A percentile compares a stretch with the other conserved stretches of the same genome.
Conservation (phyloP, 257 asterid species). For the Coffea eugenioides region DNA sequence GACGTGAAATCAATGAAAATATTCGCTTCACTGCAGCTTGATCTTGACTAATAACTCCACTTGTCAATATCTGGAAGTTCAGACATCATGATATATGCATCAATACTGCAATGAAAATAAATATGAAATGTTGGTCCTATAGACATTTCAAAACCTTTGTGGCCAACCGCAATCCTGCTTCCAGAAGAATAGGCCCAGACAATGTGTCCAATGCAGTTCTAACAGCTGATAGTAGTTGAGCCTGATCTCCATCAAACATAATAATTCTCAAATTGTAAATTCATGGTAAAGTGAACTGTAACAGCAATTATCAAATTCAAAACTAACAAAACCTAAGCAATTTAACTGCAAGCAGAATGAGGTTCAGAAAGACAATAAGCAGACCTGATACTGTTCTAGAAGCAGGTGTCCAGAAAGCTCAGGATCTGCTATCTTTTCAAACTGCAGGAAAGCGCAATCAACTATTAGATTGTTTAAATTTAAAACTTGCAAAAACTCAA, state of each 20-base stretch:
- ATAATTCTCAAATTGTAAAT: not conserved
- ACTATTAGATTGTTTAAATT: not conserved
- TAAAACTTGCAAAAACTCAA: not conserved
- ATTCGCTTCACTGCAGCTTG: conserved; percentile 91
- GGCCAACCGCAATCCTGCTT: conserved; percentile 93
- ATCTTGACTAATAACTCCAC: conserved; percentile 93
- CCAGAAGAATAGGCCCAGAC: conserved; percentile 84
- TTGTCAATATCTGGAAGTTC: conserved; percentile 78
- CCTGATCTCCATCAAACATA: conserved; percentile 40
- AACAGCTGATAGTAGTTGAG: conserved; percentile 93
- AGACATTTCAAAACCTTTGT: conserved; percentile 59
- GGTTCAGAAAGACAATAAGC: conserved; percentile 16
- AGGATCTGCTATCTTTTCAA: conserved; percentile 80
- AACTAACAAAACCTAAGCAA: conserved; percentile 10
- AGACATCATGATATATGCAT: conserved; percentile 29
- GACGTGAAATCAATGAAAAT: conserved; percentile 95
- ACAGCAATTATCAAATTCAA: conserved; percentile 10
- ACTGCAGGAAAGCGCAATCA: conserved; percentile 37
- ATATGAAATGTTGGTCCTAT: conserved; percentile 5
- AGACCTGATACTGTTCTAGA: conserved; percentile 96
- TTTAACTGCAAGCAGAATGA: conserved; percentile 17
- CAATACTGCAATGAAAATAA: conserved; percentile 16
- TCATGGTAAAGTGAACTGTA: not conserved
- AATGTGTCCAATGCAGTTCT: conserved; percentile 87
- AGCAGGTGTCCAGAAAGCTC: conserved; percentile 95